Evolutionary conservation across 192 early-diverging fungal genomes (phyloP).

Genomic region (Coemansia sp.): DNA sequence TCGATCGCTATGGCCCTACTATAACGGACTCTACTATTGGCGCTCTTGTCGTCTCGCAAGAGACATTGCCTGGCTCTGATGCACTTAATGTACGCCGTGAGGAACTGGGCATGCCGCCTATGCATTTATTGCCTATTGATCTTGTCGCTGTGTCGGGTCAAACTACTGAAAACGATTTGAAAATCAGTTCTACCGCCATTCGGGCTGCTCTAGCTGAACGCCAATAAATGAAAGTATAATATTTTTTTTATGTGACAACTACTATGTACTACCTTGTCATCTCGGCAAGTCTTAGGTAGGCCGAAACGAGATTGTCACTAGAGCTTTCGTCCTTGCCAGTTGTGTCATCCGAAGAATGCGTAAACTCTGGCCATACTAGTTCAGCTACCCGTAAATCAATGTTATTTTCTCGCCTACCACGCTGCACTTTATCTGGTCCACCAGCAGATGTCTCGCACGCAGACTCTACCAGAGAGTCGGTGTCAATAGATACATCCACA

Average conservation of each 20-base stretch:
- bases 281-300: constrained; percentile 29
- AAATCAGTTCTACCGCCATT: constrained; percentile 83
- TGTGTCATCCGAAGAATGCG: not conserved
- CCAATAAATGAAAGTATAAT: constrained; percentile 9
- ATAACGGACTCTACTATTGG: constrained; percentile 71
- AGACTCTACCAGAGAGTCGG: not conserved
- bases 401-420: not conserved
- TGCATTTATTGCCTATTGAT: constrained; percentile 77
- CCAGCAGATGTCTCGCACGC: not conserved
- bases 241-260: not conserved
- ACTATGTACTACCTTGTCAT: not conserved
- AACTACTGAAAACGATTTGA: constrained; percentile 52
- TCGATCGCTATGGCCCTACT: constrained; percentile 89
- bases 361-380: constrained; percentile 18
- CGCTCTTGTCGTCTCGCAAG: constrained; percentile 82
- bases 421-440: not conserved
- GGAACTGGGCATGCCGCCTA: constrained; percentile 56
- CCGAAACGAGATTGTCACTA: constrained; percentile 26
- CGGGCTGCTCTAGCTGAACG: constrained; percentile 55
- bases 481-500: not conserved
- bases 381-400: constrained; percentile 5
- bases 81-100: constrained; percentile 78
- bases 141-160: constrained; percentile 60
- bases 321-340: not conserved
- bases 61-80: constrained; percentile 77